Percentiles rank a stretch among this genome's conserved stretches.
phyloP scores from a whole-genome alignment of 2,329 filamentous ascomycete species.

The Botrytis fabae region DNA sequence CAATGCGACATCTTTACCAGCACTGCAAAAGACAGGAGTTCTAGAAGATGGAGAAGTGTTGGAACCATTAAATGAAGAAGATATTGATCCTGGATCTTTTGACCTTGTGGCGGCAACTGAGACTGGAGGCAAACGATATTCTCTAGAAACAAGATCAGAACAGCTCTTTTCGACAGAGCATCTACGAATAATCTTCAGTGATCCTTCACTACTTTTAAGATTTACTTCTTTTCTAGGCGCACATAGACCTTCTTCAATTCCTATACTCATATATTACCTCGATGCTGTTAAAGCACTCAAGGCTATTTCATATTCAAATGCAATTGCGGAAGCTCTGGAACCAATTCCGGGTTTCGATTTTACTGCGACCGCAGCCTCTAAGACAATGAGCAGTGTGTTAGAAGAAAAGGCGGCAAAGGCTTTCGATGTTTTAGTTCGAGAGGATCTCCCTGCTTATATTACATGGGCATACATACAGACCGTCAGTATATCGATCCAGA shows the following conservation, averaged over 20 bases:
- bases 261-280: constrained; percentile 69
- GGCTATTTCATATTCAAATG: constrained; percentile 70
- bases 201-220: constrained; percentile 60
- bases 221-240: constrained; percentile 68
- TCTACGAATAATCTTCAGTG: constrained; percentile 63
- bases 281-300: constrained; percentile 69
- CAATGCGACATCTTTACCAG: constrained; percentile 35
- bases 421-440: constrained; percentile 62
- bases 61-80: constrained; percentile 43
- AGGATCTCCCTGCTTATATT: constrained; percentile 72
- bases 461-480: constrained; percentile 67
- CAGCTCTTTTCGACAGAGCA: constrained; percentile 67
- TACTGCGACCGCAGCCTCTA: constrained; percentile 50
- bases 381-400: constrained; percentile 58
- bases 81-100: constrained; percentile 55
- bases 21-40: constrained; percentile 35
- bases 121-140: constrained; percentile 46
- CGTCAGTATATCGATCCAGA: constrained; percentile 68
- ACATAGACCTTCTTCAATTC: constrained; percentile 61
- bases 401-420: constrained; percentile 64
- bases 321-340: constrained; percentile 61
- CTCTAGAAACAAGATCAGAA: constrained; percentile 64
- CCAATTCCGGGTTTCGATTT: constrained; percentile 58
- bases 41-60: constrained; percentile 54
- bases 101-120: constrained; percentile 52